A percentile compares a stretch with the other conserved stretches of the same genome.
Conservation (phyloP, 257 asterid species). For the Voacanga thouarsii region DNA sequence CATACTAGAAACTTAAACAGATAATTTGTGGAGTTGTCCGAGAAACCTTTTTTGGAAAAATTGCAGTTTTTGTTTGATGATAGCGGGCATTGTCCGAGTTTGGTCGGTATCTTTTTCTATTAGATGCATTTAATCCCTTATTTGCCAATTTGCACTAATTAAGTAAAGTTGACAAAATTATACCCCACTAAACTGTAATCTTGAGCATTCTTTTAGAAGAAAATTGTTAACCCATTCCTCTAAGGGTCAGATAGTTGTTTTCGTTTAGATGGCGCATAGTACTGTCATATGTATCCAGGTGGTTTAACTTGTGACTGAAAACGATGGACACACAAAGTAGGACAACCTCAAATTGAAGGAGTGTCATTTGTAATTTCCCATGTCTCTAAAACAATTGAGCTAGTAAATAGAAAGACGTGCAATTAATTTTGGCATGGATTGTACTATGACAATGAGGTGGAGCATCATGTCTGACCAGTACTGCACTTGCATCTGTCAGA, state of each 20-base stretch:
- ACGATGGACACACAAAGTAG: not conserved
- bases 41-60: not conserved
- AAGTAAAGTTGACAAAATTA: not conserved
- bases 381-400: not conserved
- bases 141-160: not conserved
- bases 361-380: not conserved
- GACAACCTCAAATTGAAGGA: not conserved
- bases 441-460: not conserved
- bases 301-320: not conserved
- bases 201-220: not conserved
- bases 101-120: not conserved
- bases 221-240: not conserved
- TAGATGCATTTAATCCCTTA: not conserved
- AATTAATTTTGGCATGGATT: not conserved
- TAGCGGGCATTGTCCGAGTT: not conserved
- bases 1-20: not conserved
- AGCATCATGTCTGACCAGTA: not conserved
- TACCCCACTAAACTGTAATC: not conserved
- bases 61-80: not conserved
- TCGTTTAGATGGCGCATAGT: not conserved
- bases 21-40: constrained; percentile 1
- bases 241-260: not conserved
- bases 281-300: not conserved
- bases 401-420: not conserved
- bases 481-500: constrained; percentile 29